Evolutionary conservation across 106 monocot species (phyloP).

Genomic region (Allium cepa): DNA sequence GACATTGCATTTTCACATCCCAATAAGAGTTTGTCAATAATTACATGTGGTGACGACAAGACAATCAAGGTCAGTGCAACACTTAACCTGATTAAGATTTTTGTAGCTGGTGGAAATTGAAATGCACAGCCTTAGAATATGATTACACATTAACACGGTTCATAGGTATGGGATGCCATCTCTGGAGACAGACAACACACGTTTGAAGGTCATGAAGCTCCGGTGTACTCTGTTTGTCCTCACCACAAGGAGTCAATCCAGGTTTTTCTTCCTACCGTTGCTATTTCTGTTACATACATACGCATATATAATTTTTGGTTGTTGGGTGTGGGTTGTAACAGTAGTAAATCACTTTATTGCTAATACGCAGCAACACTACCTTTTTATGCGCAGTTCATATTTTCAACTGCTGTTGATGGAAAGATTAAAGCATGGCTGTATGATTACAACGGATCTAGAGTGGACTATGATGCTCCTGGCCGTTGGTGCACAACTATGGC

Average conservation of each 20-base stretch:
- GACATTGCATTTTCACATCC: conserved; percentile 97
- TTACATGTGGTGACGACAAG: conserved; percentile 80
- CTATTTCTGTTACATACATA: too few species aligned
- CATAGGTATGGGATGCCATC: conserved; percentile 67
- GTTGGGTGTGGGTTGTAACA: background rate
- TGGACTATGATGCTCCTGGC: conserved; percentile 92
- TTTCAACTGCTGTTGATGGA: conserved; percentile 56
- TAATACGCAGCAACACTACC: background rate
- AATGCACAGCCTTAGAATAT: background rate
- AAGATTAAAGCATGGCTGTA: conserved; percentile 99
- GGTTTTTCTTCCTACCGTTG: conserved; percentile 25
- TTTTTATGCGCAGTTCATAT: conserved; percentile 22
- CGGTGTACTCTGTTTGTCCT: conserved; percentile 48
- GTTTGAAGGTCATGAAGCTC: conserved; percentile 43
- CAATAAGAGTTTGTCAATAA: conserved; percentile 70
- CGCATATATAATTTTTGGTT: too few species aligned
- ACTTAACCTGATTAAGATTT: background rate
- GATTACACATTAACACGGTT: background rate
- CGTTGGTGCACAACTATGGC: conserved; percentile 92
- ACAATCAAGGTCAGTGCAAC: conserved; percentile 45
- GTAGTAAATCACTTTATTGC: background rate
- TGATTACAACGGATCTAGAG: conserved; percentile 83
- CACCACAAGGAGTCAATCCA: conserved; percentile 66
- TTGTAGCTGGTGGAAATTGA: background rate
- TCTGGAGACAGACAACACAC: conserved; percentile 37